phyloP scores from a whole-genome alignment of 805 yeast genomes.

The Yarrowia sp. region DNA sequence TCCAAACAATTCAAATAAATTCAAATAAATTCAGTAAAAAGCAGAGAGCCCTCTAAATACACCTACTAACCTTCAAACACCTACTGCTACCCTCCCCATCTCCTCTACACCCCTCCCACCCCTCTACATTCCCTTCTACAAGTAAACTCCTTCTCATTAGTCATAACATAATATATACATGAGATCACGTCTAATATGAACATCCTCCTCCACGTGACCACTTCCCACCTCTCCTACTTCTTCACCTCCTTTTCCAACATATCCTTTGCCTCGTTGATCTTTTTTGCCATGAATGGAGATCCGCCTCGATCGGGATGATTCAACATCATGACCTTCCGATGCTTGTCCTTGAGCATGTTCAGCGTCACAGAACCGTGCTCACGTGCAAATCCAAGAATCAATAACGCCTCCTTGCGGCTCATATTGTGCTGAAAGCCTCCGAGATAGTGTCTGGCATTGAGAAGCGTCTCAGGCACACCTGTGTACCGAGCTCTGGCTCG shows the following conservation, averaged over 20 bases:
- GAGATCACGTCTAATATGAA: neutral
- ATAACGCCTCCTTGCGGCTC: conserved; percentile 61
- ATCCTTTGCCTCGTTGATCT: conserved; percentile 91
- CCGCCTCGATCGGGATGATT: conserved; percentile 98
- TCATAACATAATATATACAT: conserved; percentile 1
- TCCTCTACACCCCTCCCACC: too few relatives aligned
- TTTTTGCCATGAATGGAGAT: conserved; percentile 84
- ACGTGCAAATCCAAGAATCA: conserved; percentile 57
- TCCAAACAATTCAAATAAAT: neutral
- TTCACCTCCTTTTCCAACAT: conserved; percentile 60
- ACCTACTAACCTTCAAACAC: too few relatives aligned
- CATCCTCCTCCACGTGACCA: neutral
- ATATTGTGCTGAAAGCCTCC: conserved; percentile 53
- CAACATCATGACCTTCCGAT: conserved; percentile 81
- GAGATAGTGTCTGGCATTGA: conserved; percentile 43
- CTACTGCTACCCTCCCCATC: too few relatives aligned
- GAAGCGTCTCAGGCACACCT: conserved; percentile 8
- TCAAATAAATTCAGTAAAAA: neutral
- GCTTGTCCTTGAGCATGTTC: conserved; percentile 72
- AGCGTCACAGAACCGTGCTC: conserved; percentile 53
- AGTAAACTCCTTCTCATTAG: too few relatives aligned
- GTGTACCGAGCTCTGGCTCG: conserved; percentile 19
- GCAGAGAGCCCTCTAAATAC: neutral
- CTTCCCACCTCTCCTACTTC: neutral
- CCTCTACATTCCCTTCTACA: too few relatives aligned